These are phyloP conservation scores for Penicillium sp. DNA, from an alignment of 2,329 filamentous ascomycete genomes.

Conservation along the genomic window DNA sequence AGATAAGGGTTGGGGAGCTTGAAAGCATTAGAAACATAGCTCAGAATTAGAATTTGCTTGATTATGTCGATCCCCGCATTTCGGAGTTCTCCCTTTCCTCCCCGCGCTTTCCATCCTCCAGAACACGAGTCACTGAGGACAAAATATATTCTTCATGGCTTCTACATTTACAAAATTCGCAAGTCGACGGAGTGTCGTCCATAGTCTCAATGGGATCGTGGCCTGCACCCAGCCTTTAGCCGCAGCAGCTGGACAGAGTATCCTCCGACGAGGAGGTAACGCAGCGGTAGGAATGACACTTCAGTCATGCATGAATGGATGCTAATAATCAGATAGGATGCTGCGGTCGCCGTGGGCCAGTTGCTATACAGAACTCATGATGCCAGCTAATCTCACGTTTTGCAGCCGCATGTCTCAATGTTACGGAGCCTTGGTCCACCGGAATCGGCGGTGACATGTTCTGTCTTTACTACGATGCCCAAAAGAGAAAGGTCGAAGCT, in stretches of 20 bases:
- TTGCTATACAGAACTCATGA: conserved; percentile 8
- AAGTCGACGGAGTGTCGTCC: not conserved
- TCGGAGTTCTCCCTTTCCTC: not conserved
- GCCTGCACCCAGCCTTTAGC: conserved; percentile 89
- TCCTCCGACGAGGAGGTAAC: conserved; percentile 73
- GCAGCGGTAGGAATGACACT: not conserved
- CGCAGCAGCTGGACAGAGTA: conserved; percentile 77
- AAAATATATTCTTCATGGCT: not conserved
- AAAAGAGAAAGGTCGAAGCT: conserved; percentile 74
- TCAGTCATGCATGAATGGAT: not conserved
- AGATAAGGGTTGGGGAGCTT: too few relatives aligned
- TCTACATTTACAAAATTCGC: not conserved
- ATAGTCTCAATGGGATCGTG: conserved; percentile 67
- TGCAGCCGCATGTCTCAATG: conserved; percentile 76
- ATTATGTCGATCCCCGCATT: not conserved
- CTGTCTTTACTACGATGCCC: conserved; percentile 83
- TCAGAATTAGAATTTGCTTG: not conserved
- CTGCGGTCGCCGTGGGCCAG: conserved; percentile 86
- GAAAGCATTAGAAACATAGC: too few relatives aligned
- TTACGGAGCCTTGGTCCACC: conserved; percentile 87
- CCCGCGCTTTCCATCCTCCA: not conserved
- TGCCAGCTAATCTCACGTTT: conserved; percentile 30
- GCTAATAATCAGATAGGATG: conserved; percentile 68
- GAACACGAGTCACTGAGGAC: not conserved
- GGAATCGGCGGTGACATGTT: conserved; percentile 97